Evolutionary conservation across 2,329 filamentous ascomycete genomes (phyloP).

Genomic region (Fusarium sulawesiense): DNA sequence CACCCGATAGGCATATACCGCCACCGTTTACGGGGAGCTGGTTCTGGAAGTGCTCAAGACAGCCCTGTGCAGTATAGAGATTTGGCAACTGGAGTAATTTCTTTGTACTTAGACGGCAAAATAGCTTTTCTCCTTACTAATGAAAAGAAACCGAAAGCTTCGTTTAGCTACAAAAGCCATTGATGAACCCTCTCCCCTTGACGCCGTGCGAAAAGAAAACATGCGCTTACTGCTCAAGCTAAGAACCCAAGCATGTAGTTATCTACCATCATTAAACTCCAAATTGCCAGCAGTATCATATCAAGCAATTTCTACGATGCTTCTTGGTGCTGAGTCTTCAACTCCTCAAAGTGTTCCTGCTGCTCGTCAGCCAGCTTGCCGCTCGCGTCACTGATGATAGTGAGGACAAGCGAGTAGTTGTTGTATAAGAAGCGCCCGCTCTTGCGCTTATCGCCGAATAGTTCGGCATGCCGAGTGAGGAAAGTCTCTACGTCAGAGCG

Average conservation of each 20-base stretch:
- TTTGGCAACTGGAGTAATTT: slow-evolving; percentile 7
- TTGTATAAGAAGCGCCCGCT: slow-evolving; percentile 91
- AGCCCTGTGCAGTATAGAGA: slow-evolving; percentile 12
- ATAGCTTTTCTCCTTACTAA: slow-evolving; percentile 12
- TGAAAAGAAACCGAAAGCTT: slow-evolving; percentile 13
- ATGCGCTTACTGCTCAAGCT: slow-evolving; percentile 30
- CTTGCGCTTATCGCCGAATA: slow-evolving; percentile 82
- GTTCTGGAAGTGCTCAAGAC: not conserved
- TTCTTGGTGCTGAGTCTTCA: slow-evolving; percentile 70
- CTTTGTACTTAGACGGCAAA: slow-evolving; percentile 10
- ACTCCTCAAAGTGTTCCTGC: slow-evolving; percentile 76
- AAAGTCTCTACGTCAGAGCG: slow-evolving; percentile 86
- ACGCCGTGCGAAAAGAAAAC: slow-evolving; percentile 44
- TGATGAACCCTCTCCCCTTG: slow-evolving; percentile 28
- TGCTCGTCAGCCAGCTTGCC: slow-evolving; percentile 82
- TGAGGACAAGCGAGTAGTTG: slow-evolving; percentile 94
- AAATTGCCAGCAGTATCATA: not conserved
- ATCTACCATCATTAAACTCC: slow-evolving; percentile 4
- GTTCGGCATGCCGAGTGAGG: slow-evolving; percentile 79
- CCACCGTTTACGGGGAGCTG: not conserved
- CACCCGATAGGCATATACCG: slow-evolving; percentile 24
- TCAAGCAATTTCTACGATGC: slow-evolving; percentile 18
- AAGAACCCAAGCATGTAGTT: slow-evolving; percentile 14
- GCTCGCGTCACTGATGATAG: slow-evolving; percentile 83
- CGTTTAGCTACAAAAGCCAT: slow-evolving; percentile 27